phyloP scores from a whole-genome alignment of 208 protist species.

The Phytomonas francai region DNA sequence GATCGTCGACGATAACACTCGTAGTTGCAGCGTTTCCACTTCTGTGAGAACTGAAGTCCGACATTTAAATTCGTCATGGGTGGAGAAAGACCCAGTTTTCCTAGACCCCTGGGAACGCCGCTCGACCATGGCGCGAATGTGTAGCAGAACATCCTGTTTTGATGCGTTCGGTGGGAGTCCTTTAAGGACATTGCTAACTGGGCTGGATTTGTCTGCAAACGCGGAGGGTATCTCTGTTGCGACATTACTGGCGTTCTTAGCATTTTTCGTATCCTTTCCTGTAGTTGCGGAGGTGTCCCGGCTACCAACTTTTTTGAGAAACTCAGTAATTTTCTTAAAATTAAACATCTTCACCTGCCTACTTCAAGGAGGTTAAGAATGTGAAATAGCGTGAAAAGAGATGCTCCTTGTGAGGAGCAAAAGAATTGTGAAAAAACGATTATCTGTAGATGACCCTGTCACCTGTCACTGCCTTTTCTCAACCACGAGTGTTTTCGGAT shows the following conservation, averaged over 20 bases:
- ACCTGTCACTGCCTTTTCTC: neutral
- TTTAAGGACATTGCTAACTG: conserved; percentile 24
- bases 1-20: neutral
- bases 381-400: neutral
- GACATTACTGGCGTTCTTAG: conserved; percentile 13
- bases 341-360: conserved; percentile 29
- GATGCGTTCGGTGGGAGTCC: conserved; percentile 39
- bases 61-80: conserved; percentile 4
- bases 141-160: conserved; percentile 46
- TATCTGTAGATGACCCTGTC: neutral
- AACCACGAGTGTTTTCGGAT: neutral
- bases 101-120: conserved; percentile 4
- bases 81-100: neutral
- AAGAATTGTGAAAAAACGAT: neutral
- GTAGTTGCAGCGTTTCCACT: neutral
- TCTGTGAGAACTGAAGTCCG: neutral
- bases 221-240: conserved; percentile 18
- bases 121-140: conserved; percentile 43
- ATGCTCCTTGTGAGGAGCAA: neutral
- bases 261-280: conserved; percentile 2
- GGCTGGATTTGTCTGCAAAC: conserved; percentile 21
- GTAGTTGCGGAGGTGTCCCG: conserved; percentile 6
- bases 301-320: conserved; percentile 43
- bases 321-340: conserved; percentile 42
- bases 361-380: neutral